These are phyloP conservation scores for Alternaria dauci DNA, from an alignment of 2,329 filamentous ascomycete genomes.

Conservation along the genomic window DNA sequence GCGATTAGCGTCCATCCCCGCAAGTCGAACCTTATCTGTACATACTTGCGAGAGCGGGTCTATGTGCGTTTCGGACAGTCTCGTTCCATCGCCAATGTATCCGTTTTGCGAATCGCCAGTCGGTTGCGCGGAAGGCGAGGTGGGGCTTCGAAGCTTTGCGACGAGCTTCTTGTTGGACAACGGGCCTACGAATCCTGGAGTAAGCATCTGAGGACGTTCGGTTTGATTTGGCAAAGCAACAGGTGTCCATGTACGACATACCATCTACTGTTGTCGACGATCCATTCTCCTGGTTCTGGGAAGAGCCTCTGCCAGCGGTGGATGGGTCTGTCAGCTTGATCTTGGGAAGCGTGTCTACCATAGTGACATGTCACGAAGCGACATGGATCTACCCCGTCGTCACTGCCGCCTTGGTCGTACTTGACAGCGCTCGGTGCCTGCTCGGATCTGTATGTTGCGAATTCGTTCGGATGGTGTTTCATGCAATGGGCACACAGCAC, in stretches of 20 bases:
- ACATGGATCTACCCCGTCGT: conserved; percentile 23
- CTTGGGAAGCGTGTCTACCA: conserved; percentile 53
- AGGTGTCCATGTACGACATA: conserved; percentile 21
- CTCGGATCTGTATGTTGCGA: neutral
- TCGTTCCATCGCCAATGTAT: conserved; percentile 22
- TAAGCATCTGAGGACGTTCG: conserved; percentile 23
- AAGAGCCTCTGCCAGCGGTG: conserved; percentile 40
- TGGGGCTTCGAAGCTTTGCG: conserved; percentile 38
- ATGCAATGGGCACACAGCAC: neutral
- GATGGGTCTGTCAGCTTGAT: conserved; percentile 57
- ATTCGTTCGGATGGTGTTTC: neutral
- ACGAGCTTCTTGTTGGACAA: conserved; percentile 39
- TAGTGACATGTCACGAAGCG: conserved; percentile 28
- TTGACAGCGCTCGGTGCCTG: neutral
- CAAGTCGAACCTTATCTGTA: conserved; percentile 23
- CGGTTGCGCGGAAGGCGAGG: conserved; percentile 25
- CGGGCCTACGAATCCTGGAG: conserved; percentile 26
- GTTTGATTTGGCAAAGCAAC: neutral
- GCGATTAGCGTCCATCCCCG: conserved; percentile 21
- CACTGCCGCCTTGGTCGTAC: neutral
- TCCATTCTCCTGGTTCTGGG: conserved; percentile 39
- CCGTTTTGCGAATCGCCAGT: conserved; percentile 34
- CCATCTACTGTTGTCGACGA: conserved; percentile 37
- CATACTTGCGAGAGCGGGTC: conserved; percentile 74
- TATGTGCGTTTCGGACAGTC: conserved; percentile 57